Conservation (phyloP, 78 protist species). For the Creolimax fragrantissima region DNA sequence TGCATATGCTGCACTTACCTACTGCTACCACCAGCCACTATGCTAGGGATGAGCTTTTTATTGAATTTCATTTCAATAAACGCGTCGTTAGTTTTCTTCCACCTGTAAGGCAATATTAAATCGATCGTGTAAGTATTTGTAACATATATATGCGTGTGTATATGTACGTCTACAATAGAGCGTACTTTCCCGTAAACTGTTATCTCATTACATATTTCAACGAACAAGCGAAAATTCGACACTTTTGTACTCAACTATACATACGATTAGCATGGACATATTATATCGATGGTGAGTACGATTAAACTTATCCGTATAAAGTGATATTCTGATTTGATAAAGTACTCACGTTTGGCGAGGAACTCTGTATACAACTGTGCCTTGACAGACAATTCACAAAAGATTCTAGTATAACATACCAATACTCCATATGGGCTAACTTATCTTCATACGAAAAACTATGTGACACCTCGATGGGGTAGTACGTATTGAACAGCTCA, state of each 20-base stretch:
- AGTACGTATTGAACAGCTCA: background rate
- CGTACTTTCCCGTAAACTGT: too few relatives aligned
- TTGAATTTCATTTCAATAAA: background rate
- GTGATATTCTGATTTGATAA: too few relatives aligned
- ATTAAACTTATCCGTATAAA: too few relatives aligned
- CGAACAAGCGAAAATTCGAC: too few relatives aligned
- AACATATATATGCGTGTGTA: background rate
- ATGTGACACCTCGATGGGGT: constrained; percentile 29
- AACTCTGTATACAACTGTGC: too few relatives aligned
- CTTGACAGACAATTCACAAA: background rate
- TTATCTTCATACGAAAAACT: constrained; percentile 14
- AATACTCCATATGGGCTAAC: background rate
- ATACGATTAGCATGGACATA: too few relatives aligned
- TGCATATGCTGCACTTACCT: too few relatives aligned
- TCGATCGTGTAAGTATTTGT: background rate
- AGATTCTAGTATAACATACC: constrained; percentile 9
- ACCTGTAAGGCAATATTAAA: background rate
- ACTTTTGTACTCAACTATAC: background rate
- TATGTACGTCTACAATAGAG: too few relatives aligned
- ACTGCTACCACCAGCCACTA: background rate
- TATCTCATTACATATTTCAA: too few relatives aligned
- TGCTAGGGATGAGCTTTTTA: background rate
- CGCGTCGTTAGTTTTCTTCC: background rate
- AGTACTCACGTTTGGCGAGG: too few relatives aligned
- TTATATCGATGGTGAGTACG: too few relatives aligned